Evolutionary conservation across 2,329 filamentous ascomycete genomes (phyloP).

Genomic region (Calonectria henricotiae): DNA sequence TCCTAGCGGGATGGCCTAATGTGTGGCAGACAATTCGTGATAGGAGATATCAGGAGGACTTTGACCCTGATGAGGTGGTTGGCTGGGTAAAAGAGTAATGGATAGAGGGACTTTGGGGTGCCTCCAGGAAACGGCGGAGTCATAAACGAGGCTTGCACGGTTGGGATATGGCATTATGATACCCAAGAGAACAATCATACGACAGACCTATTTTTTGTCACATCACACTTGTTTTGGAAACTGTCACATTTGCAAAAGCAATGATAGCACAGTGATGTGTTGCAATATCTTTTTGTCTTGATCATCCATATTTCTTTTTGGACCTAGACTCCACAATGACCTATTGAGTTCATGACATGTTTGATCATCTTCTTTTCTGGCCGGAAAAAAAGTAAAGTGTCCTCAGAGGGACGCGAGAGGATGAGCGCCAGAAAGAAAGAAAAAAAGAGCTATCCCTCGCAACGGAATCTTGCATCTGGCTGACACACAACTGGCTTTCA

Average conservation of each 20-base stretch:
- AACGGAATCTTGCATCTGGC: conserved; percentile 38
- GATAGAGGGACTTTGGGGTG: background rate
- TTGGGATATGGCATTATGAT: conserved; percentile 42
- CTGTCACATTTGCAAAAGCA: conserved; percentile 19
- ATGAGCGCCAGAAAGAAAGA: conserved; percentile 33
- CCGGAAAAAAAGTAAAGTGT: conserved; percentile 37
- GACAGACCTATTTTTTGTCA: background rate
- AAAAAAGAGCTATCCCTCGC: conserved; percentile 37
- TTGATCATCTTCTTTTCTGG: conserved; percentile 48
- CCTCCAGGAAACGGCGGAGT: background rate
- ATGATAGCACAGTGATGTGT: conserved; percentile 25
- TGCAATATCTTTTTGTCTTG: conserved; percentile 40
- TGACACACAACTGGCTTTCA: conserved; percentile 37
- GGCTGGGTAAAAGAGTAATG: conserved; percentile 78
- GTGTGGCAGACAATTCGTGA: conserved; percentile 80
- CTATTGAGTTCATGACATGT: conserved; percentile 45
- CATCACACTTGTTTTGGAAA: conserved; percentile 26
- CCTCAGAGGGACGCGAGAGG: conserved; percentile 28
- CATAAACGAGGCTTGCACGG: background rate
- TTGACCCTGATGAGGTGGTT: conserved; percentile 78
- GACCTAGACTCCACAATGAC: conserved; percentile 34
- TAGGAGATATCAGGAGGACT: conserved; percentile 72
- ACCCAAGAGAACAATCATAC: conserved; percentile 36
- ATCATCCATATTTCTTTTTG: conserved; percentile 45
- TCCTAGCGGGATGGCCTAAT: conserved; percentile 82